Percentiles rank a stretch among this genome's conserved stretches.
These are phyloP conservation scores for Inga leiocalycina DNA, from an alignment of 306 rosid genomes.

Conservation along the genomic window DNA sequence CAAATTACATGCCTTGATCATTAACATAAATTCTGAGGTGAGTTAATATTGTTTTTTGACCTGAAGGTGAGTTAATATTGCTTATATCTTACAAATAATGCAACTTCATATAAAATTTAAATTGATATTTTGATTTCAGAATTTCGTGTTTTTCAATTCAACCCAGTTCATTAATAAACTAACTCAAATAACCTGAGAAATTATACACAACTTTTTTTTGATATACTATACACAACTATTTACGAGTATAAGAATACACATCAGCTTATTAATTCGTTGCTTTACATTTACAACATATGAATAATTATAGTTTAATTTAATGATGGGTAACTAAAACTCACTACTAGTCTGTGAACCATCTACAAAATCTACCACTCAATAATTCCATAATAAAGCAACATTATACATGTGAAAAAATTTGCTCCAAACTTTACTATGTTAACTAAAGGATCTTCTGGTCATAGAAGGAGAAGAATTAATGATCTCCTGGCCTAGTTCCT, in stretches of 20 bases:
- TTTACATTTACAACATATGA: not conserved
- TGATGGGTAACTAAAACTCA: conserved; percentile 20
- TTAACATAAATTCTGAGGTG: too few relatives aligned
- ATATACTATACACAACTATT: too few relatives aligned
- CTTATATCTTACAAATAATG: not conserved
- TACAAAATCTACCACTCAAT: conserved; percentile 31
- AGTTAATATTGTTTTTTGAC: too few relatives aligned
- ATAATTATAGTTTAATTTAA: not conserved
- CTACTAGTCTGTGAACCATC: conserved; percentile 27
- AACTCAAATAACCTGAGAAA: too few relatives aligned
- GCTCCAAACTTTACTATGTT: not conserved
- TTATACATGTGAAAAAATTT: not conserved
- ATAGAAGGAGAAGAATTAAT: conserved; percentile 58
- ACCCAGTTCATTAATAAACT: not conserved
- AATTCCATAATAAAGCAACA: conserved; percentile 4
- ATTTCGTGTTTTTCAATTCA: not conserved
- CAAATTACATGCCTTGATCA: not conserved
- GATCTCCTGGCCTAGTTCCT: conserved; percentile 82
- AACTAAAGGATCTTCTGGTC: conserved; percentile 47
- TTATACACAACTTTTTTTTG: too few relatives aligned
- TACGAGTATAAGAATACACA: not conserved
- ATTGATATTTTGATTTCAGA: not conserved
- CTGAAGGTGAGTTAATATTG: too few relatives aligned
- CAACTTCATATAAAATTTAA: too few relatives aligned
- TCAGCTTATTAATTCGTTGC: not conserved